Conservation (phyloP, 1,284 basidiomycete species). For the Bothia castanella region DNA sequence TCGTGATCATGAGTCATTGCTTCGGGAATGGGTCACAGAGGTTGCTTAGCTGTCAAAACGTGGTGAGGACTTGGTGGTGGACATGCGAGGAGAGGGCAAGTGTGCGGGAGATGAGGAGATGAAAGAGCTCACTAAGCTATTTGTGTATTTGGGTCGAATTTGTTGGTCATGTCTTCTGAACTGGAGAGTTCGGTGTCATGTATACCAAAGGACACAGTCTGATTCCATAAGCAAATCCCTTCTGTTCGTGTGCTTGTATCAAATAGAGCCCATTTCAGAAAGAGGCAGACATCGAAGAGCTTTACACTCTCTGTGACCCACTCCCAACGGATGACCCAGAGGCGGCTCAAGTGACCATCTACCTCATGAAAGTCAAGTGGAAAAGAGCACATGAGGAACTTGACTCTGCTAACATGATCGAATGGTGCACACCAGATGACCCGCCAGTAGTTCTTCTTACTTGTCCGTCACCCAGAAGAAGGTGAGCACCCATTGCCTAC, state of each 20-base stretch:
- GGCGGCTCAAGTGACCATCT: constrained; percentile 54
- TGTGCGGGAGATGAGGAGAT: constrained; percentile 81
- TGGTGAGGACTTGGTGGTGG: too few species aligned
- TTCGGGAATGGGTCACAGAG: too few species aligned
- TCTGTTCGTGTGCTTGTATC: neutral
- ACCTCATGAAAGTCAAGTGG: constrained; percentile 84
- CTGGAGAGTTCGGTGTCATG: constrained; percentile 74
- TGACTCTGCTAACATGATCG: constrained; percentile 81
- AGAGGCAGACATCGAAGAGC: constrained; percentile 65
- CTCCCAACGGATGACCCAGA: constrained; percentile 34
- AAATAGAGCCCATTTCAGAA: constrained; percentile 9
- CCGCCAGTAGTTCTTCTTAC: constrained; percentile 59
- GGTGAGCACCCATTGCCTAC: constrained; percentile 48
- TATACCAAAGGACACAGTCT: constrained; percentile 40
- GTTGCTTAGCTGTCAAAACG: too few species aligned
- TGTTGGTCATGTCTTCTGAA: constrained; percentile 46
- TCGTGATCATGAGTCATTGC: too few species aligned
- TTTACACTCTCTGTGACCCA: constrained; percentile 71
- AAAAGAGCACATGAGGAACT: constrained; percentile 84
- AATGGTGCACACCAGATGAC: constrained; percentile 54
- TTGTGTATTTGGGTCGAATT: constrained; percentile 66
- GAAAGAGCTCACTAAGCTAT: constrained; percentile 81
- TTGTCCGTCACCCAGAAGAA: constrained; percentile 77
- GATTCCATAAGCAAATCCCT: constrained; percentile 6
- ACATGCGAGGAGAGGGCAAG: constrained; percentile 92